phyloP scores from a whole-genome alignment of 495 filamentous ascomycete species.

The Glutinoglossum americanum region DNA sequence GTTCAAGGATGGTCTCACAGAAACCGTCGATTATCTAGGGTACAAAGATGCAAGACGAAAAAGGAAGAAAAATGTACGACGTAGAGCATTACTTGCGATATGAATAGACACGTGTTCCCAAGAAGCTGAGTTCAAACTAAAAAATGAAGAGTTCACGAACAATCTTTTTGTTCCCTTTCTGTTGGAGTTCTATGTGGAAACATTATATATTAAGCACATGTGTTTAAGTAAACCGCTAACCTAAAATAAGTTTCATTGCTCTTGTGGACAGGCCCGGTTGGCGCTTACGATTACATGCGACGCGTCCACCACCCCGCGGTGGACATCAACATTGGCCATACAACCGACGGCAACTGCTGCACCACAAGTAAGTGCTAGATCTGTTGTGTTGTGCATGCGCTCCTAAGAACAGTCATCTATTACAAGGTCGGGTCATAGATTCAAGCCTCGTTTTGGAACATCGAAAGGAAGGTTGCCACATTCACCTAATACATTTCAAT shows the following conservation, averaged over 20 bases:
- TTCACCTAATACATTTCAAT: neutral
- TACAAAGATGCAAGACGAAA: neutral
- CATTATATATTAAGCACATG: too few relatives aligned
- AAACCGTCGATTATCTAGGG: too few relatives aligned
- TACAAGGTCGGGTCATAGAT: neutral
- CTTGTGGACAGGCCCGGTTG: too few relatives aligned
- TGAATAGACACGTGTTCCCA: too few relatives aligned
- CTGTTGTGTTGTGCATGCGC: neutral
- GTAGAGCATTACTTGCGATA: too few relatives aligned
- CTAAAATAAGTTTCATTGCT: too few relatives aligned
- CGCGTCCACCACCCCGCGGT: neutral
- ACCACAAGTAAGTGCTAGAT: neutral
- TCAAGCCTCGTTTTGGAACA: neutral
- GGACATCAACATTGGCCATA: neutral
- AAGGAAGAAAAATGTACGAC: neutral
- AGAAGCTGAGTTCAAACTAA: too few relatives aligned
- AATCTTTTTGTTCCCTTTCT: too few relatives aligned
- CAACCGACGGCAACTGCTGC: neutral
- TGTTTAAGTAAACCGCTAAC: too few relatives aligned
- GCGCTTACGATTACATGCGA: neutral
- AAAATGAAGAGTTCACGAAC: too few relatives aligned
- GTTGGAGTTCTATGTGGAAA: too few relatives aligned
- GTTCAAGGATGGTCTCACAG: too few relatives aligned
- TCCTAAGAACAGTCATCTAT: neutral
- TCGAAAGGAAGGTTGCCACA: neutral